These are phyloP conservation scores for Metschnikowia rubicola DNA, from an alignment of 805 yeast species.

Conservation along the genomic window DNA sequence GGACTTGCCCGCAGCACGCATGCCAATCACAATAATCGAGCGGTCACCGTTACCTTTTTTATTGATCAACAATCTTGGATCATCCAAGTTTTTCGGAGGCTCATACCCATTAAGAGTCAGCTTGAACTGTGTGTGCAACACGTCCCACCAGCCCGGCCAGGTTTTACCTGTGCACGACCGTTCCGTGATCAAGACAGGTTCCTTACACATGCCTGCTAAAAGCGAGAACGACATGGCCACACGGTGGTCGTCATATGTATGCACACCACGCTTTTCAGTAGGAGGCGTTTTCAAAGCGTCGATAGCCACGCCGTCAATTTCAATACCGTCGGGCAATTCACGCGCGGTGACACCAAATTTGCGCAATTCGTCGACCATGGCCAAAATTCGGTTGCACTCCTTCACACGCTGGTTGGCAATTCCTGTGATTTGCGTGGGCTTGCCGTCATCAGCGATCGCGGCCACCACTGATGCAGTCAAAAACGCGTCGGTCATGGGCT, in stretches of 20 bases:
- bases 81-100: slow-evolving; percentile 18
- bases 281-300: slow-evolving; percentile 53
- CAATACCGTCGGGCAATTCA: slow-evolving; percentile 91
- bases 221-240: slow-evolving; percentile 97
- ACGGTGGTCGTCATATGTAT: slow-evolving; percentile 91
- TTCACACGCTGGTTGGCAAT: slow-evolving; percentile 98
- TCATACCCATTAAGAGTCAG: slow-evolving; percentile 72
- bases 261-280: slow-evolving; percentile 51
- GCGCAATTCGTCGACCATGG: slow-evolving; percentile 85
- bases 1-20: slow-evolving; percentile 97
- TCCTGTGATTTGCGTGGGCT: slow-evolving; percentile 71
- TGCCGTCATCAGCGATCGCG: slow-evolving; percentile 71
- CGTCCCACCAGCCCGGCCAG: slow-evolving; percentile 99
- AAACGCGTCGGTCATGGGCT: slow-evolving; percentile 99
- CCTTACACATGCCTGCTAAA: slow-evolving; percentile 66
- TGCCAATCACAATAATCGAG: slow-evolving; percentile 82
- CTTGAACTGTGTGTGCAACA: slow-evolving; percentile 64
- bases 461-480: slow-evolving; percentile 96
- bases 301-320: slow-evolving; percentile 65
- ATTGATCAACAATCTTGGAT: slow-evolving; percentile 18
- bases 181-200: slow-evolving; percentile 72
- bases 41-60: slow-evolving; percentile 39
- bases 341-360: slow-evolving; percentile 85
- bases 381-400: slow-evolving; percentile 93
- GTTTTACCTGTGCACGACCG: slow-evolving; percentile 94